A percentile compares a stretch with the other conserved stretches of the same genome.
phyloP scores from a whole-genome alignment of 306 rosid genomes.

The Myrica gale region DNA sequence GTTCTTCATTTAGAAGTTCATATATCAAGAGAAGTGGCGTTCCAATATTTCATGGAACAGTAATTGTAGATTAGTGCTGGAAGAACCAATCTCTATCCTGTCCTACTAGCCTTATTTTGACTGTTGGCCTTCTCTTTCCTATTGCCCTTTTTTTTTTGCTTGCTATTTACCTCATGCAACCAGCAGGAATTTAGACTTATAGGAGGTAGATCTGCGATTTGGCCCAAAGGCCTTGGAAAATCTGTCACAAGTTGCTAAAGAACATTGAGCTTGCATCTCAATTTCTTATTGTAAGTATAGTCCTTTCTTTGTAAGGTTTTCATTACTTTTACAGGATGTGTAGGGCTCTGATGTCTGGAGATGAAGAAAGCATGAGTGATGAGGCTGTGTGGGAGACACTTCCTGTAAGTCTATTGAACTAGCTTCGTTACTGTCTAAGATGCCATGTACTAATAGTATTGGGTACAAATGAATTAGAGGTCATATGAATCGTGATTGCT shows the following conservation, averaged over 20 bases:
- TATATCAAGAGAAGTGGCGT: background rate
- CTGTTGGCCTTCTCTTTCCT: background rate
- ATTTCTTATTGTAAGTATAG: constrained; percentile 13
- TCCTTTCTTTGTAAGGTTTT: constrained; percentile 17
- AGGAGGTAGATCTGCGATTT: background rate
- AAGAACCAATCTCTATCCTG: background rate
- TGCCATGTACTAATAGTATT: background rate
- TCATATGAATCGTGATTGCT: background rate
- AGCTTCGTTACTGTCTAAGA: constrained; percentile 18
- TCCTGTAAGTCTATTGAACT: constrained; percentile 61
- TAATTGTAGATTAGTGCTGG: background rate
- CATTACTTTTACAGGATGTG: constrained; percentile 72
- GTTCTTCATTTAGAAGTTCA: background rate
- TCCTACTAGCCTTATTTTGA: background rate
- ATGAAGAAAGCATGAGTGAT: constrained; percentile 83
- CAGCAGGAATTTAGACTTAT: background rate
- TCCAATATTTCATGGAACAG: background rate
- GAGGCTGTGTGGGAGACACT: constrained; percentile 96
- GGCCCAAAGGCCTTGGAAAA: background rate
- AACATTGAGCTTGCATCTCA: background rate
- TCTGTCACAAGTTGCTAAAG: background rate
- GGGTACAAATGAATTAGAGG: background rate
- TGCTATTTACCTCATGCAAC: background rate
- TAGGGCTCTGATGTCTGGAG: constrained; percentile 94
- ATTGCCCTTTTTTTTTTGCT: background rate